Evolutionary conservation across 768 basidiomycete genomes (phyloP).

Genomic region (Suillus lakei): DNA sequence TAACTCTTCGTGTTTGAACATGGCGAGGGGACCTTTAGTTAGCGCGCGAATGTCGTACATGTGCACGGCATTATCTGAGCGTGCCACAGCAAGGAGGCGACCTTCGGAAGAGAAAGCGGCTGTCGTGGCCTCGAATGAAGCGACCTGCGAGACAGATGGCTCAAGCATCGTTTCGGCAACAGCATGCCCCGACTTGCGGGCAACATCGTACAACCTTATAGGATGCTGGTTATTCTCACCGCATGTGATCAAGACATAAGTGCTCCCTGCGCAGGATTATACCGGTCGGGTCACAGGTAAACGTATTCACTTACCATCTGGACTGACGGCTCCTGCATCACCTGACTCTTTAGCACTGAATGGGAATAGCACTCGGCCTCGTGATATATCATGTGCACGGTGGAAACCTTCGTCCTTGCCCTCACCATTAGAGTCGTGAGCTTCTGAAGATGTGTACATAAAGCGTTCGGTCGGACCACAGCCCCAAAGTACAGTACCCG

Average conservation of each 20-base stretch:
- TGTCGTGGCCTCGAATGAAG: constrained; percentile 49
- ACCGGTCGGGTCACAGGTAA: background rate
- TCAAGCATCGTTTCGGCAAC: constrained; percentile 38
- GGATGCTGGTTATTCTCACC: constrained; percentile 31
- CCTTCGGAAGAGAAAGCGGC: constrained; percentile 64
- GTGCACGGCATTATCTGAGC: constrained; percentile 61
- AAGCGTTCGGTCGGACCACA: constrained; percentile 37
- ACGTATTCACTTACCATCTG: constrained; percentile 42
- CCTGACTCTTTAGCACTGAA: constrained; percentile 57
- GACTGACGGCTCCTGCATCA: constrained; percentile 52
- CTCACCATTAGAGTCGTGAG: constrained; percentile 19
- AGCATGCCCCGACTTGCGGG: constrained; percentile 34
- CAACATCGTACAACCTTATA: constrained; percentile 59
- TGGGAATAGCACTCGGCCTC: constrained; percentile 25
- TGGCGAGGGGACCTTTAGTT: constrained; percentile 47
- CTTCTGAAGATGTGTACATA: constrained; percentile 64
- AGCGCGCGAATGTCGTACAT: constrained; percentile 68
- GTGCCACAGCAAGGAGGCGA: constrained; percentile 60
- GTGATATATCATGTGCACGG: constrained; percentile 50
- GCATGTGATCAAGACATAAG: constrained; percentile 38
- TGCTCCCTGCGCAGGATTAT: constrained; percentile 17
- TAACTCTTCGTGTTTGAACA: constrained; percentile 52
- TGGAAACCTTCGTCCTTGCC: constrained; percentile 47
- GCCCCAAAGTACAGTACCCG: constrained; percentile 63
- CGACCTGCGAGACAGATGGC: constrained; percentile 17